Evolutionary conservation across 2,329 filamentous ascomycete species (phyloP), one percentile per base, ranked within the genome.

Genomic region (Hypoxylon sp.): DNA sequence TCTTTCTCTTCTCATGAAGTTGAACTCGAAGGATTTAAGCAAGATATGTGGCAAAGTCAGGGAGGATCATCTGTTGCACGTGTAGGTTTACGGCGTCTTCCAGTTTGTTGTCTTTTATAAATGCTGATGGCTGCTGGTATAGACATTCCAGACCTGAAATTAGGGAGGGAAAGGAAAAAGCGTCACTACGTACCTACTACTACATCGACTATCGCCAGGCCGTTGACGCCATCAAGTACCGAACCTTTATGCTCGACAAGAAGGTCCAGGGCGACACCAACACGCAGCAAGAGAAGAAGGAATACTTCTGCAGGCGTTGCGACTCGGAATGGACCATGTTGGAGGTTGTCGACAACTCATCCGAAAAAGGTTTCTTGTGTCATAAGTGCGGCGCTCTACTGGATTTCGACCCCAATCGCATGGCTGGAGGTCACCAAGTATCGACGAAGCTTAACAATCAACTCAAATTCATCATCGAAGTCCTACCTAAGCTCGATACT

Each of bases 161-260:
- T 46, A 86, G 87, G 60, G 89, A 92, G 67, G 90, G 90, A 41
- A 89, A 91, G 52, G 87, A 89, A 50, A 87, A 91, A 42, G 88
- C 90, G 4, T 87, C 89, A 61, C 91, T 88, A 68, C 84, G 90
- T 64, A 96, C 93, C 57, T 99, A 96, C 79, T 99, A 96, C 76
- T 99, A 90, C 73, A 93, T 99, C 69, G 92, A 97, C 69, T 95
- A 95, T 67, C 90, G 94, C 52, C 89, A 90, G 50, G 91, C 93
- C 25, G 91, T 99, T 66, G 94, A 99, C 73, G 91, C 90, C 37
- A 95, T 96, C 74, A 99, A 99, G 72, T 99, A 89, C 82, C 88
- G 90, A 57, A 86, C 96, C 41, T 92, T 93, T 68, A 88, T 87
- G 48, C 84, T 97, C 62, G 91, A 92, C 61, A 92, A 93, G 69